Conservation (phyloP, 2,329 filamentous ascomycete species). For the Pseudogymnoascus sp. region DNA sequence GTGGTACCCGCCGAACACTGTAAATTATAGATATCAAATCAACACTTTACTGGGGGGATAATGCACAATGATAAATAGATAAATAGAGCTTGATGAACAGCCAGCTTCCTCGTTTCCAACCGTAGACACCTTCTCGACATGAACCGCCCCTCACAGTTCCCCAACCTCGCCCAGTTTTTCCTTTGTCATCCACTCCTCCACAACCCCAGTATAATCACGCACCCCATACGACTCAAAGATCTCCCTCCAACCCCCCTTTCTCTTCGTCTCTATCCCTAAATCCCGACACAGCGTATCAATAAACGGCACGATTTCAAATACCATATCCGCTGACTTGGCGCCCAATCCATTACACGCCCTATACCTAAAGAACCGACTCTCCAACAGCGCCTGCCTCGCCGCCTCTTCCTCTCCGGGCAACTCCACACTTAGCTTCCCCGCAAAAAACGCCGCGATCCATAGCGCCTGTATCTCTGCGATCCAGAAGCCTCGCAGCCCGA, state of each 20-base stretch:
- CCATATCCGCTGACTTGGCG: constrained; percentile 55
- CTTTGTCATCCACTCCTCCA: constrained; percentile 32
- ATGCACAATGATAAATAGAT: not conserved
- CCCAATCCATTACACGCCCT: constrained; percentile 61
- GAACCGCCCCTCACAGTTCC: not conserved
- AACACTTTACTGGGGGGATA: not conserved
- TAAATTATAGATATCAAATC: not conserved
- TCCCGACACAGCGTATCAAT: constrained; percentile 60
- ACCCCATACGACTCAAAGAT: constrained; percentile 37
- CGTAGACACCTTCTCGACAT: not conserved
- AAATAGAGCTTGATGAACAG: not conserved
- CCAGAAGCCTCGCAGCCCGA: constrained; percentile 37
- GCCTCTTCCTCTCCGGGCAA: constrained; percentile 25
- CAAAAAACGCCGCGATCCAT: constrained; percentile 59
- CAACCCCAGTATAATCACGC: constrained; percentile 36
- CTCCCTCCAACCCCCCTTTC: constrained; percentile 41
- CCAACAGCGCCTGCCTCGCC: constrained; percentile 50
- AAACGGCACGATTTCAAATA: constrained; percentile 69
- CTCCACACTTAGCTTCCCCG: constrained; percentile 36
- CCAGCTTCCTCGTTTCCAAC: not conserved
- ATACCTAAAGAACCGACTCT: constrained; percentile 61
- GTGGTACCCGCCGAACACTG: too few relatives aligned
- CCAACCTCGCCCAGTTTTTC: not conserved
- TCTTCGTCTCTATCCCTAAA: constrained; percentile 48
- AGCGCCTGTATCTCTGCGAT: constrained; percentile 43